Percentiles rank a stretch among this genome's conserved stretches.
phyloP scores from a whole-genome alignment of 495 filamentous ascomycete species.

The Neurospora sp. region DNA sequence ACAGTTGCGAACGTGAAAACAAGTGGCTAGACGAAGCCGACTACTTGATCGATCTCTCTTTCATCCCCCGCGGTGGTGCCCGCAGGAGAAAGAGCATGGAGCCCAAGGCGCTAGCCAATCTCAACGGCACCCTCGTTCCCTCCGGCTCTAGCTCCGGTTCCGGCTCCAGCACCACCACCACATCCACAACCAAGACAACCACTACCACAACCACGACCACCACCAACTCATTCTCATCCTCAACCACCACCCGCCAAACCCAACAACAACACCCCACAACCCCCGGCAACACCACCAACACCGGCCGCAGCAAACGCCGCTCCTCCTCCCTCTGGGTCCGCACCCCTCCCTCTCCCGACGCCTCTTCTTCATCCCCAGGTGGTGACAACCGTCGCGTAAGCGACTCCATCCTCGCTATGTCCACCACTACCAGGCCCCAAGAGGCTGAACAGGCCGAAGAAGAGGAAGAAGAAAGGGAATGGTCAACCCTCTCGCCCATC shows the following conservation, averaged over 20 bases:
- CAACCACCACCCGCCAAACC: neutral
- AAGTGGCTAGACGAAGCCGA: constrained; percentile 60
- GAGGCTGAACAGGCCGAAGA: constrained; percentile 16
- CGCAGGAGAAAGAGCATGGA: constrained; percentile 89
- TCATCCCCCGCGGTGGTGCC: constrained; percentile 64
- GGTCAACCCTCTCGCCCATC: constrained; percentile 35
- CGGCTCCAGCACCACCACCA: constrained; percentile 24
- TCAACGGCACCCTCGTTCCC: constrained; percentile 53
- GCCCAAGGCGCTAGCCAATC: constrained; percentile 62
- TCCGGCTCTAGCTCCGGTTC: constrained; percentile 28
- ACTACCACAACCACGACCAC: constrained; percentile 16
- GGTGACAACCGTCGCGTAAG: neutral
- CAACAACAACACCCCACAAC: neutral
- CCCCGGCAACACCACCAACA: constrained; percentile 3
- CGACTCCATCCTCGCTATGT: neutral
- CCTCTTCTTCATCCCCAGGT: neutral
- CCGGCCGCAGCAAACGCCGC: constrained; percentile 28
- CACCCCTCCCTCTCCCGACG: constrained; percentile 11
- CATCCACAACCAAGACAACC: constrained; percentile 32
- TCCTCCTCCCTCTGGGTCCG: constrained; percentile 43
- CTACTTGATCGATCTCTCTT: constrained; percentile 61
- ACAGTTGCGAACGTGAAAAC: constrained; percentile 69
- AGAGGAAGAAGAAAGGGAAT: constrained; percentile 29
- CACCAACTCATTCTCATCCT: neutral
- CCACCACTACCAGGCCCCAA: constrained; percentile 15